Evolutionary conservation across 1,284 basidiomycete genomes (phyloP).

Genomic region (Cutaneotrichosporon cutaneum): DNA sequence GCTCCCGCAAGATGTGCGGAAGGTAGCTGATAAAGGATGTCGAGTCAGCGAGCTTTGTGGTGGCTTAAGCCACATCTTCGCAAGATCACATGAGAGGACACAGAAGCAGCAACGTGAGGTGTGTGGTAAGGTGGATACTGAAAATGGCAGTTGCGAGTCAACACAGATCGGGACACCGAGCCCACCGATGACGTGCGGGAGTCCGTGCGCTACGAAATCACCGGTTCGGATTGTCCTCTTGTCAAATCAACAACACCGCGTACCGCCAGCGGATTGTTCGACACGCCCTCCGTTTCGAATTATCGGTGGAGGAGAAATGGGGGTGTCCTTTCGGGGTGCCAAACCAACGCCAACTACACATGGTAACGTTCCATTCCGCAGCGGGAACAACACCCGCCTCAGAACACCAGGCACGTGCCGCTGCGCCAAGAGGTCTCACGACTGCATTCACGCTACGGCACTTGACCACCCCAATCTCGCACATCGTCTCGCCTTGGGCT

Average conservation of each 20-base stretch:
- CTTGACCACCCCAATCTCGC: background rate
- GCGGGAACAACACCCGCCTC: too few species aligned
- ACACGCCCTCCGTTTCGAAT: background rate
- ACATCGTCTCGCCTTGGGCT: background rate
- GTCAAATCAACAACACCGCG: background rate
- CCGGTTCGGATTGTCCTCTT: background rate
- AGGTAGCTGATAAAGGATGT: background rate
- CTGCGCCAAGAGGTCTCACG: too few species aligned
- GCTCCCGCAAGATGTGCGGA: background rate
- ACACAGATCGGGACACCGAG: background rate
- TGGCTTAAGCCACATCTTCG: background rate
- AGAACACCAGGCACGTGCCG: too few species aligned
- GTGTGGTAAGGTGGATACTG: background rate
- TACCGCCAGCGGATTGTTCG: too few species aligned
- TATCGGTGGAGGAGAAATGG: background rate
- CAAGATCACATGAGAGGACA: background rate
- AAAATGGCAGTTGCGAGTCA: background rate
- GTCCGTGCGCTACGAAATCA: background rate
- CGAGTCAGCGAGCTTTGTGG: background rate
- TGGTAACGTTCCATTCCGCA: too few species aligned
- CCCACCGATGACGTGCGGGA: background rate
- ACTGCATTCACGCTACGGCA: background rate
- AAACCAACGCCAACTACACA: background rate
- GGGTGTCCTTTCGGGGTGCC: background rate
- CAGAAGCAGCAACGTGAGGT: background rate